A percentile compares a stretch with the other conserved stretches of the same genome.
These are phyloP conservation scores for Mortierella sp. DNA, from an alignment of 371 early-diverging fungal genomes.

Conservation along the genomic window DNA sequence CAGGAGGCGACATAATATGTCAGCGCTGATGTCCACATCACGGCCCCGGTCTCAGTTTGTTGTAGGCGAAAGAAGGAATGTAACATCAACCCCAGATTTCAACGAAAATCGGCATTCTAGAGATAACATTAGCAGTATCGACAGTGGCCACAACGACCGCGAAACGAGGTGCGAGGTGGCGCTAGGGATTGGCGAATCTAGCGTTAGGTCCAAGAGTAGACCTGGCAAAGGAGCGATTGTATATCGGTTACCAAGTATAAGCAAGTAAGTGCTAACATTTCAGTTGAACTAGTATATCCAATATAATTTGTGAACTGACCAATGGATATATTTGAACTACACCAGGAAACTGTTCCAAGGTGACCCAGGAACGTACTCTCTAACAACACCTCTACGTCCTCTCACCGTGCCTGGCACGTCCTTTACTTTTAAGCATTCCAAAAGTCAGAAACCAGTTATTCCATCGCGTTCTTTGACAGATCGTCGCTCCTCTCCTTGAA, in stretches of 20 bases:
- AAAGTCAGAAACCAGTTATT: neutral
- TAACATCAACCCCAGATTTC: neutral
- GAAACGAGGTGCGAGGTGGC: neutral
- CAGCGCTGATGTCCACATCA: neutral
- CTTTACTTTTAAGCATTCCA: neutral
- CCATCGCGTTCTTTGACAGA: neutral
- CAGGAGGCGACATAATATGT: neutral
- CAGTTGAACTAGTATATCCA: neutral
- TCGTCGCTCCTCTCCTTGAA: neutral
- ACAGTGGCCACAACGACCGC: neutral
- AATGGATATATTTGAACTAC: neutral
- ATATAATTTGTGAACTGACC: neutral
- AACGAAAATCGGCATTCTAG: neutral
- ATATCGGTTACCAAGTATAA: conserved; percentile 4
- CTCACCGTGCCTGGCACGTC: neutral
- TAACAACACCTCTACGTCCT: conserved; percentile 18
- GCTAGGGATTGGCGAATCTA: neutral
- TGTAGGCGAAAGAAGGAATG: neutral
- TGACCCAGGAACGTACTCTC: conserved; percentile 29
- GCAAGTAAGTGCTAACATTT: neutral
- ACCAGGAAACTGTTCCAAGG: conserved; percentile 17
- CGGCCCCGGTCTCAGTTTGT: neutral
- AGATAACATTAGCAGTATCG: neutral
- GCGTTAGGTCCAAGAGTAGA: neutral
- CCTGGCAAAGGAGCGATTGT: conserved; percentile 6